These are phyloP conservation scores for Blastobotrys malaysiensis DNA, from an alignment of 1,139 yeast species.

Conservation along the genomic window DNA sequence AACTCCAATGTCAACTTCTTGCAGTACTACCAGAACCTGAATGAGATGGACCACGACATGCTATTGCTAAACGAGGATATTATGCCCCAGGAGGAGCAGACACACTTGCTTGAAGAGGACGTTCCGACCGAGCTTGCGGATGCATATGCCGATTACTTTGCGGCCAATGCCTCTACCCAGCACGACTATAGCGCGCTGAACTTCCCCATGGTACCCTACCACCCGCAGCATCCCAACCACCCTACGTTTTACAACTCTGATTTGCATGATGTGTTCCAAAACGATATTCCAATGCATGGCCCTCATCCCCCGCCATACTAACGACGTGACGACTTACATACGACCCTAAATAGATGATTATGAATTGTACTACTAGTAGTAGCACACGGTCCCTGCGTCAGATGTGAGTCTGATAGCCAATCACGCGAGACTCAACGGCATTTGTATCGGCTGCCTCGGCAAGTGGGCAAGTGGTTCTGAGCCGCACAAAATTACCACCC, in stretches of 20 bases:
- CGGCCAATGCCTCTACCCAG: background rate
- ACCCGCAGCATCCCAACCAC: background rate
- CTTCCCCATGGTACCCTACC: background rate
- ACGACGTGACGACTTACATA: background rate
- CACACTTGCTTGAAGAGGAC: conserved; percentile 19
- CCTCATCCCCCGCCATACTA: background rate
- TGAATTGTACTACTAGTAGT: background rate
- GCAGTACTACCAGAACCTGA: background rate
- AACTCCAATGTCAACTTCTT: background rate
- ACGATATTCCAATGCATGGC: background rate
- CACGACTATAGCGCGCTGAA: background rate
- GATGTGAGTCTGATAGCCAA: too few relatives aligned
- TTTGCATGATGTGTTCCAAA: background rate
- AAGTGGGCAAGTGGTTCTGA: too few relatives aligned
- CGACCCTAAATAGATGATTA: background rate
- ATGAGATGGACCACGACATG: conserved; percentile 14
- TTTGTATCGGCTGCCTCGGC: too few relatives aligned
- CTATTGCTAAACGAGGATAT: conserved; percentile 25
- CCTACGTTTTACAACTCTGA: background rate
- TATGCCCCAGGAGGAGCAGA: conserved; percentile 26
- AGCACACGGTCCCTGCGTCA: too few relatives aligned
- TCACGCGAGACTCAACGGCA: too few relatives aligned
- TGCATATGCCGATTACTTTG: conserved; percentile 21
- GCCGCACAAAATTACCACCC: too few relatives aligned
- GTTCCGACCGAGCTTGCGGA: conserved; percentile 18